Conservation (phyloP, 2,329 filamentous ascomycete species). For the Fusarium pseudocircinatum region DNA sequence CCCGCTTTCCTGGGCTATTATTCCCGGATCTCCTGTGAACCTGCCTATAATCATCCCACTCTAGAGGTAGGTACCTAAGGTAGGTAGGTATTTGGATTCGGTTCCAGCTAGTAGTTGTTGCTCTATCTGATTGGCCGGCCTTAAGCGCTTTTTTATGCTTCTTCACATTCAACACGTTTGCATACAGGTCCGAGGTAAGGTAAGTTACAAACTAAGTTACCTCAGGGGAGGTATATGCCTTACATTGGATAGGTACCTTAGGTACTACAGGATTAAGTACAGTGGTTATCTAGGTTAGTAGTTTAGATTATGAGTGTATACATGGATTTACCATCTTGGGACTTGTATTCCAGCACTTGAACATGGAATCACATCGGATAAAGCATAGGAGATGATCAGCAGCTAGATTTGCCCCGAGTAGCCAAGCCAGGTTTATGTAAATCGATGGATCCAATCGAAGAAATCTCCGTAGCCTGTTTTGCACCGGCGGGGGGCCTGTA, state of each 20-base stretch:
- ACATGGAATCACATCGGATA: background rate
- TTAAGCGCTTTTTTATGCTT: background rate
- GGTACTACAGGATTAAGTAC: background rate
- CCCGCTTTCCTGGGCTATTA: slow-evolving; percentile 23
- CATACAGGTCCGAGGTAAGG: background rate
- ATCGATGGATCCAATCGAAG: slow-evolving; percentile 16
- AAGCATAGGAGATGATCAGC: slow-evolving; percentile 11
- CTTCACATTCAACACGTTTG: background rate
- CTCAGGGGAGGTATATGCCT: background rate
- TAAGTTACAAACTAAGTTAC: background rate
- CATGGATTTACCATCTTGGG: background rate
- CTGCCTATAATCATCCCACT: background rate
- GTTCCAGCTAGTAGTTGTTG: background rate
- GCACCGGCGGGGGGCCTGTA: slow-evolving; percentile 1
- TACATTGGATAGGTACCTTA: background rate
- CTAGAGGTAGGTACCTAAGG: too few species aligned
- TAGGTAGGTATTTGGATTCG: background rate
- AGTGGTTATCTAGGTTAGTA: background rate
- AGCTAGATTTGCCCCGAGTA: slow-evolving; percentile 7
- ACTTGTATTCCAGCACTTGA: background rate
- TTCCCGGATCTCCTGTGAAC: slow-evolving; percentile 22
- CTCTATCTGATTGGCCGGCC: background rate
- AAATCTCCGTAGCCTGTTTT: slow-evolving; percentile 34
- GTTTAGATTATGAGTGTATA: background rate
- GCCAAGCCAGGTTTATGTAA: slow-evolving; percentile 1